Conservation (phyloP, 306 rosid species). For the Coriaria nepalensis region DNA sequence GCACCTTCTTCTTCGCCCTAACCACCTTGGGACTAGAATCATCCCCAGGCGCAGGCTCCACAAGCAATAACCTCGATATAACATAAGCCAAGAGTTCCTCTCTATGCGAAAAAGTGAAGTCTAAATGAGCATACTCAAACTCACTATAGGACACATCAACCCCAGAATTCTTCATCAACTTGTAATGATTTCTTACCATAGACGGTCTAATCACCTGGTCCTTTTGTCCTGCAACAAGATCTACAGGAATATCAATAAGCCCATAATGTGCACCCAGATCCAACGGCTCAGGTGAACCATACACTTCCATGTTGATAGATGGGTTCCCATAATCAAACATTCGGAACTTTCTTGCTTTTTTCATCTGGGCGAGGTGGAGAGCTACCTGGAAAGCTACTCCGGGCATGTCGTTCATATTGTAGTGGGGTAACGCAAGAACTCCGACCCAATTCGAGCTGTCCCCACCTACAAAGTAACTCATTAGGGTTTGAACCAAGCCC, state of each 20-base stretch:
- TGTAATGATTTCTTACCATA: constrained; percentile 73
- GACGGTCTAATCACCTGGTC: constrained; percentile 82
- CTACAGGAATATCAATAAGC: constrained; percentile 64
- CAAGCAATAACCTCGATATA: constrained; percentile 63
- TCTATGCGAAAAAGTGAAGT: constrained; percentile 80
- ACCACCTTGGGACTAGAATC: no score
- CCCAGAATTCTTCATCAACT: constrained; percentile 43
- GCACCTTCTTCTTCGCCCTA: no score
- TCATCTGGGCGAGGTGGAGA: constrained; percentile 83
- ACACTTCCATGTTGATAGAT: constrained; percentile 36
- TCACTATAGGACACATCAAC: constrained; percentile 57
- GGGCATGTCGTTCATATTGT: constrained; percentile 95
- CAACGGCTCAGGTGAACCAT: constrained; percentile 57
- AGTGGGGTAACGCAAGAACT: constrained; percentile 71
- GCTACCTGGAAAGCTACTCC: constrained; percentile 68
- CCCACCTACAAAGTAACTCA: constrained; percentile 81
- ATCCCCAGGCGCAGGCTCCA: no score
- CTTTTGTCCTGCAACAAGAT: constrained; percentile 77
- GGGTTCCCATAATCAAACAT: constrained; percentile 64
- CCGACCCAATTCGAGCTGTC: constrained; percentile 99
- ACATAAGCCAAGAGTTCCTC: constrained; percentile 83
- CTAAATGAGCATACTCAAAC: constrained; percentile 87
- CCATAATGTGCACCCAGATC: constrained; percentile 54
- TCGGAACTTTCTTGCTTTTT: constrained; percentile 48
- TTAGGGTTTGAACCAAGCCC: constrained; percentile 78